Percentiles rank a stretch among this genome's conserved stretches.
These are phyloP conservation scores for Auriscalpium orientale DNA, from an alignment of 768 basidiomycete species.

Conservation along the genomic window DNA sequence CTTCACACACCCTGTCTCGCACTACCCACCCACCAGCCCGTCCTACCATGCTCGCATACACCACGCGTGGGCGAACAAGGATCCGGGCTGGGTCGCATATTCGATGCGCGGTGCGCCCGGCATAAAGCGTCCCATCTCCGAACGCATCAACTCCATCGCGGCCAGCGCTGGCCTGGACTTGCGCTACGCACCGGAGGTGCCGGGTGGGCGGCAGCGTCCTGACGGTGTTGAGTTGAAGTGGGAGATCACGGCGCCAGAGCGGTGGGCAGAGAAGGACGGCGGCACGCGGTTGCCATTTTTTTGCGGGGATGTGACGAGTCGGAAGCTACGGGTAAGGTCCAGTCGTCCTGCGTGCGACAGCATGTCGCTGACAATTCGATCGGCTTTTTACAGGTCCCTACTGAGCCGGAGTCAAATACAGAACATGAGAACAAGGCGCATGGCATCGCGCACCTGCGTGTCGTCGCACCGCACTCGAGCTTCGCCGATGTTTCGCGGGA, in stretches of 20 bases:
- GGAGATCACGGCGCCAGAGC: conserved; percentile 40
- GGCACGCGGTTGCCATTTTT: conserved; percentile 51
- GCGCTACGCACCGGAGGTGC: conserved; percentile 36
- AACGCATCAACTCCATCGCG: conserved; percentile 44
- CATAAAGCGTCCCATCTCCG: conserved; percentile 33
- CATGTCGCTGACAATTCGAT: background rate
- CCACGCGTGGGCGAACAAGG: conserved; percentile 47
- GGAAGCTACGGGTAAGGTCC: conserved; percentile 41
- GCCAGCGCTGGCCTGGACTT: conserved; percentile 28
- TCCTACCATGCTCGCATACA: conserved; percentile 34
- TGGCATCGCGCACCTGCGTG: conserved; percentile 42
- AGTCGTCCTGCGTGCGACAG: background rate
- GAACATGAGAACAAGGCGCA: conserved; percentile 42
- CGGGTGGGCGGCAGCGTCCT: conserved; percentile 47
- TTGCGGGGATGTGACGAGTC: conserved; percentile 65
- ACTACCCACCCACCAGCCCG: conserved; percentile 46
- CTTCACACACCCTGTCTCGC: conserved; percentile 47
- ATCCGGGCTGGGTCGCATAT: conserved; percentile 62
- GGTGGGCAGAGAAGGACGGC: conserved; percentile 15
- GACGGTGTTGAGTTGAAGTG: conserved; percentile 54
- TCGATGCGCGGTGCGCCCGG: conserved; percentile 48
- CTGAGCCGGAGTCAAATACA: conserved; percentile 36
- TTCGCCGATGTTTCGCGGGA: conserved; percentile 29
- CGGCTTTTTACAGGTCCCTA: conserved; percentile 36
- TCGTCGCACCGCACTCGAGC: conserved; percentile 28